These are phyloP conservation scores for Saccharomyces hybrid DNA, from an alignment of 1,139 yeast species.

Conservation along the genomic window DNA sequence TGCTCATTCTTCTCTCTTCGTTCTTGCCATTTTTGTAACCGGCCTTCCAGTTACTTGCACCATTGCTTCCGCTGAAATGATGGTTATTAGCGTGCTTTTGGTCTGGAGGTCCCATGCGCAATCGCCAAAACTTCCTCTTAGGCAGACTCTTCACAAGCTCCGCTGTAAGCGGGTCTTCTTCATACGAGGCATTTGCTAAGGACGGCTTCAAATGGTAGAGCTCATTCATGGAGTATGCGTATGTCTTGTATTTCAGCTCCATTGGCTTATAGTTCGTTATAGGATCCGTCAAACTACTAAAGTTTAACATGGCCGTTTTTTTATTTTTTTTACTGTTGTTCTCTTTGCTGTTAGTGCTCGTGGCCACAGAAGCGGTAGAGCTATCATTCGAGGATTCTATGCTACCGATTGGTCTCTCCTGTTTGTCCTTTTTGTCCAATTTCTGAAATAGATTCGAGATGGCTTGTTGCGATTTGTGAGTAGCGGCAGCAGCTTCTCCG, in stretches of 20 bases:
- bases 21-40: slow-evolving; percentile 10
- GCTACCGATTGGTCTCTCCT: not conserved
- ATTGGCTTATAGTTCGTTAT: slow-evolving; percentile 20
- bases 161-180: not conserved
- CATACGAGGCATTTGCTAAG: not conserved
- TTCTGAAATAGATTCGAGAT: not conserved
- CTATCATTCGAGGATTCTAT: not conserved
- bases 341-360: not conserved
- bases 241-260: slow-evolving; percentile 8
- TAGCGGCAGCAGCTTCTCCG: not conserved
- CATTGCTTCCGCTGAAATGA: slow-evolving; percentile 4
- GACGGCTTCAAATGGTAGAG: slow-evolving; percentile 5
- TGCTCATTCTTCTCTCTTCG: slow-evolving; percentile 6
- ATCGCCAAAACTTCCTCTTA: slow-evolving; percentile 31
- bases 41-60: slow-evolving; percentile 4
- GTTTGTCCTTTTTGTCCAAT: not conserved
- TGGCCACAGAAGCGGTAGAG: not conserved
- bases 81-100: slow-evolving; percentile 7
- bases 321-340: not conserved
- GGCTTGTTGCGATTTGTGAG: slow-evolving; percentile 1
- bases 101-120: slow-evolving; percentile 22
- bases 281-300: not conserved
- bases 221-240: slow-evolving; percentile 22
- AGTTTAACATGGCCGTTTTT: not conserved
- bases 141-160: slow-evolving; percentile 15